Conservation (phyloP, 2,329 filamentous ascomycete species). For the Knoxdaviesia proteae region DNA sequence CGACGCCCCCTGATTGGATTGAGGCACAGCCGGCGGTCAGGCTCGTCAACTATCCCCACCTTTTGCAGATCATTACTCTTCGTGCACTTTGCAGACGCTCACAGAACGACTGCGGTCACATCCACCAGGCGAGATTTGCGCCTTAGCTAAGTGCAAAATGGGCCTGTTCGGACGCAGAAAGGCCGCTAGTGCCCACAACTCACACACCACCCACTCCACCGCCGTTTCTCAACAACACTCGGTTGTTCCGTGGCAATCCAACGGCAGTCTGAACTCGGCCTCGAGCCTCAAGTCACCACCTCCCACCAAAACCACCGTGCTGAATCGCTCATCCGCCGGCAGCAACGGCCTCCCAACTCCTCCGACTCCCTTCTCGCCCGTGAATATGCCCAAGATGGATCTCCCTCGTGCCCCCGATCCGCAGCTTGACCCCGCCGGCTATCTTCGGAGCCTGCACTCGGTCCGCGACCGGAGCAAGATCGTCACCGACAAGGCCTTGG, state of each 20-base stretch:
- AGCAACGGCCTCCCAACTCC: conserved; percentile 26
- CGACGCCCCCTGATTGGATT: no score
- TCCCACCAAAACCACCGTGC: conserved; percentile 14
- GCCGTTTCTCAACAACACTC: conserved; percentile 9
- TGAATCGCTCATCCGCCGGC: conserved; percentile 29
- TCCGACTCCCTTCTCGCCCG: conserved; percentile 28
- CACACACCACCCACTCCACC: no score
- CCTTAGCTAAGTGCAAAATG: neutral
- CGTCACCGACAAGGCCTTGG: conserved; percentile 55
- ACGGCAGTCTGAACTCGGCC: conserved; percentile 29
- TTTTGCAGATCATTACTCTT: no score
- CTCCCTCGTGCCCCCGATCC: conserved; percentile 76
- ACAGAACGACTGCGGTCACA: no score
- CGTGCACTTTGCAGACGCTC: no score
- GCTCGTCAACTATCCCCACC: no score
- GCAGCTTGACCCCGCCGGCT: conserved; percentile 68
- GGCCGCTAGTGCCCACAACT: neutral
- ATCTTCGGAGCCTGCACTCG: conserved; percentile 73
- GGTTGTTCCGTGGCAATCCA: conserved; percentile 23
- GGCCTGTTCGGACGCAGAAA: conserved; percentile 2
- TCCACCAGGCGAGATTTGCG: no score
- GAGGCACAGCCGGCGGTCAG: no score
- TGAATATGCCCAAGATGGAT: conserved; percentile 50
- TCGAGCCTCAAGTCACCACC: conserved; percentile 24
- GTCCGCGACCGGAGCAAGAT: conserved; percentile 62